These are phyloP conservation scores for Aspergillus pseudotamarii DNA, from an alignment of 2,329 filamentous ascomycete species.

Conservation along the genomic window DNA sequence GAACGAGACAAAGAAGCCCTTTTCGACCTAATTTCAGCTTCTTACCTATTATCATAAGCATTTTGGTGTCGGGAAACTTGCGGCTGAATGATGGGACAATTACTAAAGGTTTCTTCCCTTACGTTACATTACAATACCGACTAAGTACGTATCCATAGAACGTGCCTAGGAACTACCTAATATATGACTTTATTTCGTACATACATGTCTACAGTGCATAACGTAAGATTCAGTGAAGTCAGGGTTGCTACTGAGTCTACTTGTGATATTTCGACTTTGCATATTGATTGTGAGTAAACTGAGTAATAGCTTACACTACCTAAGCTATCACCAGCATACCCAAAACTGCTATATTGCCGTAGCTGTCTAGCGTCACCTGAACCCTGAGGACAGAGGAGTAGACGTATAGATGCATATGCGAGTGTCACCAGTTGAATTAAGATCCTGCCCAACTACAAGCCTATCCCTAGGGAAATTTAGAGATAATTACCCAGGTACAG, in stretches of 20 bases:
- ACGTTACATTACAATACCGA: constrained; percentile 5
- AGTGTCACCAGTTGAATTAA: constrained; percentile 1
- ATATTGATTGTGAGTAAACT: not conserved
- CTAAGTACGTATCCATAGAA: too few species aligned
- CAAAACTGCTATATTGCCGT: not conserved
- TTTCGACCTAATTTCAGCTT: not conserved
- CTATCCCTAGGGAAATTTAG: constrained; percentile 2
- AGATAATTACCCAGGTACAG: not conserved
- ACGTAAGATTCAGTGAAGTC: constrained; percentile 2
- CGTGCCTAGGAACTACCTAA: too few species aligned
- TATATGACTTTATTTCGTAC: too few species aligned
- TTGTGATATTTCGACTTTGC: not conserved
- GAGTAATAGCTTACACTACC: not conserved
- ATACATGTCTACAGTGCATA: not conserved
- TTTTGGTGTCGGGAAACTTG: not conserved
- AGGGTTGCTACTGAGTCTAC: not conserved
- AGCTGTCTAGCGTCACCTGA: not conserved
- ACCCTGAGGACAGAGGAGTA: not conserved
- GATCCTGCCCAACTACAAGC: constrained; percentile 7
- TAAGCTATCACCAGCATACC: not conserved
- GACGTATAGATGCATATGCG: not conserved
- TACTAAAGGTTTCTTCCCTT: not conserved
- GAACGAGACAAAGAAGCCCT: not conserved
- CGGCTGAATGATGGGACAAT: not conserved
- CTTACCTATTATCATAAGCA: not conserved